phyloP scores from a whole-genome alignment of 164 flowering plant species.

The Vitis riparia region DNA sequence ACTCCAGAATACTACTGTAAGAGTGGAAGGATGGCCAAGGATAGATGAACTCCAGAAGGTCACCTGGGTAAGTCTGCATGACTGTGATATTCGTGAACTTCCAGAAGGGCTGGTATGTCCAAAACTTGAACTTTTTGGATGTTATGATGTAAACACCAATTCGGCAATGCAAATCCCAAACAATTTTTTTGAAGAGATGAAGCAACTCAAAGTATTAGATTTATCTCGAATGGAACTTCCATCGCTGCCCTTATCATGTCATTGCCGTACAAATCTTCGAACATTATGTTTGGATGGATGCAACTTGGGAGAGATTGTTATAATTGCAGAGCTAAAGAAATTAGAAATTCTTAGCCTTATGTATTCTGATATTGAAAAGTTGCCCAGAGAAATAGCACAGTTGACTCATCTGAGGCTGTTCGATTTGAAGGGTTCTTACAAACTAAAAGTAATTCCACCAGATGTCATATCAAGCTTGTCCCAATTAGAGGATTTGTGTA shows the following conservation, averaged over 20 bases:
- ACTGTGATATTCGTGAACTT: neutral
- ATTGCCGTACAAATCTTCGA: constrained; percentile 5
- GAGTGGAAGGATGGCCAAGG: neutral
- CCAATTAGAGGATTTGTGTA: neutral
- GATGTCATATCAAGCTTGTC: no score
- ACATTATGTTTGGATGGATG: neutral
- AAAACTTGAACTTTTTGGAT: neutral
- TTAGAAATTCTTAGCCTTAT: no score
- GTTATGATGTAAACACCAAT: neutral
- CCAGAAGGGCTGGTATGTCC: constrained; percentile 16
- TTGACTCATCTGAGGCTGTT: neutral
- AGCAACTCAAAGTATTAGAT: constrained; percentile 17
- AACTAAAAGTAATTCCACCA: no score
- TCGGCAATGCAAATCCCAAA: neutral
- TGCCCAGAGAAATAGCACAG: no score
- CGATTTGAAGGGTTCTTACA: constrained; percentile 4
- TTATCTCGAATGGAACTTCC: neutral
- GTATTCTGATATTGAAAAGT: no score
- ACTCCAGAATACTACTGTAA: neutral
- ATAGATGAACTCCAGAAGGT: neutral
- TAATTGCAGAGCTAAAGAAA: no score
- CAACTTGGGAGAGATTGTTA: no score
- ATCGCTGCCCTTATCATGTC: neutral
- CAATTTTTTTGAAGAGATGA: constrained; percentile 9
- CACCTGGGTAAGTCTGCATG: neutral